Evolutionary conservation across 2,329 filamentous ascomycete species (phyloP), one percentile per base, ranked within the genome.

Genomic region (Trichoderma pleuroti): DNA sequence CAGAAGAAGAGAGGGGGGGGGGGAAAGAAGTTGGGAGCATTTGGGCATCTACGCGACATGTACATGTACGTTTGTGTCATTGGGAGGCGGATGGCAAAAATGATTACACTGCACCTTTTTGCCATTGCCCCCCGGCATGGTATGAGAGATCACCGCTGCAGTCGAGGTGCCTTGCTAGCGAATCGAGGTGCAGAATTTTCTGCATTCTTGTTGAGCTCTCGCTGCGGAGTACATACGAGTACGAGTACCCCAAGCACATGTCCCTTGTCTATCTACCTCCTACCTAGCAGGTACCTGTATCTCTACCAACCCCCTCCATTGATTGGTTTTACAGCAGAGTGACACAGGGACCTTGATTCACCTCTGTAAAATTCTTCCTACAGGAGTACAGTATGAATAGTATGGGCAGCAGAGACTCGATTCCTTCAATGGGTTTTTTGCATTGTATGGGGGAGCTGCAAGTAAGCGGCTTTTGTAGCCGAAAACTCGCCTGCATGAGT

Each of bases 121-220:
- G 46, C 46, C 46, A 14, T 52, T 52, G 24, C 30, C 63, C 62
- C 49, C 63, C 46, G 3, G 26, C 5, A 28, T 28, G 3, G 16
- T n/a, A 63, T 63, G 12, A 63, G 60, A 63, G 60, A 42, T 59
- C 54, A 30, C 16, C 30, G 54, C 54, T 64, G 18, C 24, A 21
- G 24, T 66, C 26, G 49, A 42, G 16, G 21, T 54, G 21, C 21
- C 9, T 39, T 66, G 63, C 49, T 42, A 66, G 63, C 63, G 49
- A 57, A 30, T 39, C 39, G 24, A 57, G n/a, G 63, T 42, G 63
- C 63, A 66, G 63, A 66, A 57, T 30, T 66, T 66, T 66, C 49
- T 56, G 62, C 62, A 56, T 42, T n/a, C 12, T 63, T 57, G 34
- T 57, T 36, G 32, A 56, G 46, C 63, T 56, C 32, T n/a, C n/a